Evolutionary conservation across 257 asterid genomes (phyloP).

Genomic region (Parsonsia alboflavescens): DNA sequence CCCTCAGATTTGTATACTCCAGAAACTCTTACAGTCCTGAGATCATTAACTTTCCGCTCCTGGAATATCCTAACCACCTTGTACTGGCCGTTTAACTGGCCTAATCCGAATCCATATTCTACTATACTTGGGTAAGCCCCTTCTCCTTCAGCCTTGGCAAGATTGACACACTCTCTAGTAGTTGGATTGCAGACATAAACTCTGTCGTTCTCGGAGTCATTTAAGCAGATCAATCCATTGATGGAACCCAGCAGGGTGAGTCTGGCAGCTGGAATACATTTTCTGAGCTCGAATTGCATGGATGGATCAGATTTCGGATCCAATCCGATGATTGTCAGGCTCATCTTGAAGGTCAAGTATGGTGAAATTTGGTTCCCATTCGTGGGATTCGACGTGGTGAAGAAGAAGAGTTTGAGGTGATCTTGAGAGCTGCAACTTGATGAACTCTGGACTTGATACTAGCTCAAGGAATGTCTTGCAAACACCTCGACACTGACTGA

Average conservation of each 20-base stretch:
- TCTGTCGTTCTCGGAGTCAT: constrained; percentile 22
- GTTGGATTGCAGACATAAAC: constrained; percentile 40
- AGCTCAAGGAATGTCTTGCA: constrained; percentile 35
- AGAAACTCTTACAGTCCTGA: not conserved
- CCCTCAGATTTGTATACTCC: constrained; percentile 3
- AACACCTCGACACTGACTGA: constrained; percentile 25
- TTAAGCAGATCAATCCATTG: constrained; percentile 32
- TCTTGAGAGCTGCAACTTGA: constrained; percentile 22
- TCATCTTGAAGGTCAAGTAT: constrained; percentile 27
- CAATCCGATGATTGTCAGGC: constrained; percentile 1
- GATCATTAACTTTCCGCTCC: not conserved
- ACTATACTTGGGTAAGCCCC: constrained; percentile 25
- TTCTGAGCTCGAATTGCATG: constrained; percentile 14
- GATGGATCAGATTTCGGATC: constrained; percentile 13
- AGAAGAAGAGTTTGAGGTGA: constrained; percentile 30
- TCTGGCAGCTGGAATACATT: not conserved
- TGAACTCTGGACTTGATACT: constrained; percentile 26
- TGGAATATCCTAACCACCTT: constrained; percentile 8
- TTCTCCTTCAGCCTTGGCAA: constrained; percentile 17
- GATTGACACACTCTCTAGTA: constrained; percentile 31
- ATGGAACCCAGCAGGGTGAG: constrained; percentile 27
- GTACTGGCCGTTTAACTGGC: not conserved
- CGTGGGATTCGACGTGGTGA: constrained; percentile 17
- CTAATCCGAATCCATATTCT: constrained; percentile 34
- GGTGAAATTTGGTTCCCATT: constrained; percentile 1